phyloP scores from a whole-genome alignment of 257 asterid genomes.

The Agastache rugosa region DNA sequence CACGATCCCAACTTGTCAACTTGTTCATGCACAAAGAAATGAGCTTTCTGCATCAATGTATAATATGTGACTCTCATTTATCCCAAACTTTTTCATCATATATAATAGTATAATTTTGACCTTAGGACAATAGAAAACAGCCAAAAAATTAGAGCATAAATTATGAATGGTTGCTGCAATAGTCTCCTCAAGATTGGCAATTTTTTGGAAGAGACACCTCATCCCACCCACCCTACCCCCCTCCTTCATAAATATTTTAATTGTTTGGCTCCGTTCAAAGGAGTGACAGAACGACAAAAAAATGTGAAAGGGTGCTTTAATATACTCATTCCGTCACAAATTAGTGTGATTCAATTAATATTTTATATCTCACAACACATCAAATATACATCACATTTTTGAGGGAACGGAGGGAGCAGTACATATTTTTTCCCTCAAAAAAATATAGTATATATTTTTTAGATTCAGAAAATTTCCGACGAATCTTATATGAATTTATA shows the following conservation, averaged over 20 bases:
- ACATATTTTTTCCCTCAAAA: no score
- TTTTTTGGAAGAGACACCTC: constrained; percentile 26
- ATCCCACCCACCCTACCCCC: not conserved
- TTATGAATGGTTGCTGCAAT: not conserved
- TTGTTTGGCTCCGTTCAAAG: no score
- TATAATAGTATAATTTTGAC: constrained; percentile 9
- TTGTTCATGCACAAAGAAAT: constrained; percentile 37
- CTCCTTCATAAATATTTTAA: not conserved
- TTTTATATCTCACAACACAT: no score
- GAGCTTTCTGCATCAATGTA: constrained; percentile 32
- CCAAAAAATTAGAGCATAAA: constrained; percentile 22
- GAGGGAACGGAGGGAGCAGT: no score
- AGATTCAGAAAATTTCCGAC: no score
- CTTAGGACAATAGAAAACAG: constrained; percentile 38
- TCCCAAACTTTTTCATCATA: not conserved
- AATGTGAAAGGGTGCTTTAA: no score
- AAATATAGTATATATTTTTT: no score
- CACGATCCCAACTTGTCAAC: constrained; percentile 46
- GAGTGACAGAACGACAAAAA: no score
- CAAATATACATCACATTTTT: no score
- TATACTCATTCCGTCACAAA: no score
- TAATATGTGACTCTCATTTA: constrained; percentile 23
- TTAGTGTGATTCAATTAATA: no score
- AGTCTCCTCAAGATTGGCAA: constrained; percentile 26
- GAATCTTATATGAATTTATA: no score